Base-by-base conservation (phyloP, 1,284 basidiomycete species). In the Naganishia cerealis region DNA sequence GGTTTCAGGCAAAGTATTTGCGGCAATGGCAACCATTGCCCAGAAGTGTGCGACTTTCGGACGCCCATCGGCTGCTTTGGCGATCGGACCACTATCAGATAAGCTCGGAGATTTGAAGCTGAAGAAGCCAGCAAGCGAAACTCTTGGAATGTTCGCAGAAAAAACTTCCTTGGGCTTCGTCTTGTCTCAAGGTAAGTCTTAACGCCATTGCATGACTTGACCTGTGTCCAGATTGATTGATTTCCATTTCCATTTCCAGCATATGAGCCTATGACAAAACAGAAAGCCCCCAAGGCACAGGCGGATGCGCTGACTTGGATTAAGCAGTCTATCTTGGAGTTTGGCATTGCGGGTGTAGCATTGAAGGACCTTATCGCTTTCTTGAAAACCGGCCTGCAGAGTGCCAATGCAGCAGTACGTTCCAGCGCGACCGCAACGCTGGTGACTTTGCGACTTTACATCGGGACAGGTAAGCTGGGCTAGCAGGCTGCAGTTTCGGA, bases 61-160 rank as follows among this genome's bases (percentile, higher is more conserved):
- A 40, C 86, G 90, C 73, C 88, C 93, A 0, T 92, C 91, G 58
- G 87, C 88, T 1, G 93, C 93, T 0, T 82, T 99, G 24, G 88
- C 87, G 57, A 86, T 94, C 7, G 86, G 88, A n/a, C 91, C 93
- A 76, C 81, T 98, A 52, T 88, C 88, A 52, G 96, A 99, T 80
- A 99, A 99, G 81, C 84, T 99, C 56, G 96, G 96, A 36, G 96
- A 99, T 76, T 83, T 91, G 82, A 99, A 99, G 80, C 82, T 99
- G 71, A 99, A 98, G 84, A 97, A 94, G 76, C 90, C 94, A 0
- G 92, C 95, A n/a, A 91, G 92, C 40, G 96, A 99, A 61, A 86
- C 91, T 0, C 82, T 99, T 18, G 76, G 86, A 0, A 75, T 86
- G 0, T 96, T 93, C 75, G 89, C 92, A 0, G 96, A 99, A 81